Base-by-base conservation (phyloP, 768 basidiomycete species). In the Suillus paluster region DNA sequence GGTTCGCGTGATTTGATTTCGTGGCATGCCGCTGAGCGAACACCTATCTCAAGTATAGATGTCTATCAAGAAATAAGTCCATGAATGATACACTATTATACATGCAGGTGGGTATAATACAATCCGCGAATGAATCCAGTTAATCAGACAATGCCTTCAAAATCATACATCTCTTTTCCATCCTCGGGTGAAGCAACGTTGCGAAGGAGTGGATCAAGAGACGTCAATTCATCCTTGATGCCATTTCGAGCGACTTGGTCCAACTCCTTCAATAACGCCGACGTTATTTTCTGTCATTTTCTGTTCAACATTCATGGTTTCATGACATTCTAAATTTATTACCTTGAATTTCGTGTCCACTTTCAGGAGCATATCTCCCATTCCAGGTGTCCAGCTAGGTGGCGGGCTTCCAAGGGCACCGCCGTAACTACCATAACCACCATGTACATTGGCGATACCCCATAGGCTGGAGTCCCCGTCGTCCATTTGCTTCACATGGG, bases 281-380 rank as follows among this genome's bases (percentile, higher is more conserved):
- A 83, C n/a, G 88, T 90, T 64, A 95, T 87, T 88, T 95, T 96
- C 94, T 95, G 73, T 19, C 10, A 33, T 14, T 57, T 39, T 55
- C 10, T 39, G 33, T 50, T 42, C 6, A 49, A 30, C n/a, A 27
- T 48, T 17, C 44, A 49, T 9, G 27, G 36, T 33, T 15, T 50
- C 14, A 62, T 50, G 38, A 23, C 25, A 23, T n/a, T n/a, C 52
- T 1, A 39, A 27, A 55, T 57, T 36, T 21, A 42, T 57, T 50
- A 92, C 94, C 82, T 94, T 96, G 68, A 97, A 83, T 74, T 91
- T 92, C 36, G 81, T 80, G 71, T 97, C 95, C 46, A 94, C 86
- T 75, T 94, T 95, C 45, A 88, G 66, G 11, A 95, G 82, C 72
- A 86, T 84, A 57, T 96, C 94, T 7, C 85, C 87, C n/a, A 87